A percentile compares a stretch with the other conserved stretches of the same genome.
These are phyloP conservation scores for Salinomyces thailandicus DNA, from an alignment of 2,329 filamentous ascomycete genomes.

Conservation along the genomic window DNA sequence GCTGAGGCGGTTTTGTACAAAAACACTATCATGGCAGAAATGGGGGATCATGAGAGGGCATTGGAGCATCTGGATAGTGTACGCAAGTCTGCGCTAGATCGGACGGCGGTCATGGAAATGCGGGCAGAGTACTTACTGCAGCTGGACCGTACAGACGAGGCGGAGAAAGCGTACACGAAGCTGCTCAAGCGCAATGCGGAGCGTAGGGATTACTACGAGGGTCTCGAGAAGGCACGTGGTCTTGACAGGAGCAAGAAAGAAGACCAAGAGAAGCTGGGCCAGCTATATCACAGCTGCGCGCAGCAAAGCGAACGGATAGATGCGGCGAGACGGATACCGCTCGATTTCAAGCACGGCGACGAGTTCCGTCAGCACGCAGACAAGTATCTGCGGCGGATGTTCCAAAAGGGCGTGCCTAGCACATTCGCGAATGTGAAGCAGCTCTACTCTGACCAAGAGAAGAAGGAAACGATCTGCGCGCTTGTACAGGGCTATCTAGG, in stretches of 20 bases:
- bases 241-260: constrained; percentile 51
- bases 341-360: constrained; percentile 79
- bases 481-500: constrained; percentile 68
- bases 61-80: constrained; percentile 74
- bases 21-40: constrained; percentile 85
- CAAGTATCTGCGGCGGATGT: constrained; percentile 69
- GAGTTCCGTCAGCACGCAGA: constrained; percentile 70
- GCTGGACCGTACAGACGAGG: constrained; percentile 67
- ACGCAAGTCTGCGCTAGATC: constrained; percentile 69
- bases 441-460: constrained; percentile 67
- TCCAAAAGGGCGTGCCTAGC: constrained; percentile 87
- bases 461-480: constrained; percentile 64
- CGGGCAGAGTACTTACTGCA: constrained; percentile 74
- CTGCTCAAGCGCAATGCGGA: constrained; percentile 83
- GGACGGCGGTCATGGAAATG: constrained; percentile 73
- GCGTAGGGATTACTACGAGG: constrained; percentile 74
- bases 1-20: constrained; percentile 93
- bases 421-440: constrained; percentile 96
- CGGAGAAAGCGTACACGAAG: constrained; percentile 66
- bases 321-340: constrained; percentile 70
- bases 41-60: constrained; percentile 70
- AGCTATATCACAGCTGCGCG: constrained; percentile 73
- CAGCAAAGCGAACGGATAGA: constrained; percentile 74
- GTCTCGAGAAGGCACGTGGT: constrained; percentile 58
- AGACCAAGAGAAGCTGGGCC: constrained; percentile 59